Conservation (phyloP, 148 eudicot genomes). For the Arctostaphylos glauca region DNA sequence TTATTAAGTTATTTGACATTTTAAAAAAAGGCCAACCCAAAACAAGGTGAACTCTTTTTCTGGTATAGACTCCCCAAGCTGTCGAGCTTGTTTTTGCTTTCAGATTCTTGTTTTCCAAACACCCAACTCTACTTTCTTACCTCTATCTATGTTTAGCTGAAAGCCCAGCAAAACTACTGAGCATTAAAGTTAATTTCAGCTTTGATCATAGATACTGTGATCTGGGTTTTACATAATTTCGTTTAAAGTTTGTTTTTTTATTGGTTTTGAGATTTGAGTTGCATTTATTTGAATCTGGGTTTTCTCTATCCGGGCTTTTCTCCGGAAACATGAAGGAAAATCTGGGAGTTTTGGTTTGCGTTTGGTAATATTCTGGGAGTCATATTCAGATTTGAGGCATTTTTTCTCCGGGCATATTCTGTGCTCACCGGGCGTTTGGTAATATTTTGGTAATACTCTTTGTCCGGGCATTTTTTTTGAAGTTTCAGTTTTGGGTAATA, state of each 20-base stretch:
- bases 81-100: background rate
- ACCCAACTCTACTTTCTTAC: background rate
- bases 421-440: too few species aligned
- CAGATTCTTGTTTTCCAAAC: background rate
- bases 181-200: background rate
- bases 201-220: background rate
- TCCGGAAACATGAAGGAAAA: conserved; percentile 33
- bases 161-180: background rate
- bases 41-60: background rate
- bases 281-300: background rate
- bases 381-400: too few species aligned
- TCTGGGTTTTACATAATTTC: background rate
- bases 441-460: too few species aligned
- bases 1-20: background rate
- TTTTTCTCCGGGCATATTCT: too few species aligned
- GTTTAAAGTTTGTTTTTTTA: background rate
- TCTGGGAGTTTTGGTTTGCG: conserved; percentile 24
- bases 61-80: background rate
- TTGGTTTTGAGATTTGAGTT: background rate
- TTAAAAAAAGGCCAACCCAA: too few species aligned
- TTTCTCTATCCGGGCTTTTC: background rate
- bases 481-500: too few species aligned
- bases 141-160: background rate
- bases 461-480: too few species aligned
- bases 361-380: too few species aligned